Evolutionary conservation across 2,329 filamentous ascomycete species (phyloP), one percentile per base, ranked within the genome.

Genomic region (Cercospora zeae-maydis): DNA sequence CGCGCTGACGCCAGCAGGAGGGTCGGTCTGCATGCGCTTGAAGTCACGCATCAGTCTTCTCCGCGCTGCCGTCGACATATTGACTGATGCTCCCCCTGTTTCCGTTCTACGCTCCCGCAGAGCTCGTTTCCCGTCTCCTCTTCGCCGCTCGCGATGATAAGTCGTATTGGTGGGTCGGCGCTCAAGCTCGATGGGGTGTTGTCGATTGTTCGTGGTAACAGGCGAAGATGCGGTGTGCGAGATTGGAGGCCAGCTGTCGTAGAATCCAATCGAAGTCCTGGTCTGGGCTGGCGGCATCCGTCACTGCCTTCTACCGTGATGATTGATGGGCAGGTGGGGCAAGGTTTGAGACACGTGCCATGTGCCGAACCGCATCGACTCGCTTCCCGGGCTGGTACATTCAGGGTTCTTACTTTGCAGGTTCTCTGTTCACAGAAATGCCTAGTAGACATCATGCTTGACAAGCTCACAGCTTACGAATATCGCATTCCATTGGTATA

Each of bases 21-120:
- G 95, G 75, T 99, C 95, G 51, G 93, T 98, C 81, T 99, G 95
- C 93, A 99, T 99, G 79, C 95, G 92, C 93, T 98, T 98, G 86
- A 98, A 98, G 83, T 98, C 95, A 78, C 95, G 91, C 95, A 99
- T 98, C 78, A 99, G 83, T 76, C 95, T 92, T 76, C 95, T 91
- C 76, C 95, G 90, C 71, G 95, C 95, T 71, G 93, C 90, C 67
- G 95, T 98, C 73, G 93, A 98, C 93, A 91, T 92, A 71, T 69
- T 80, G 75, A 54, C 16, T n/a, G 37, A 31, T 61, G 49, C 36
- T 56, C 34, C 21, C 10, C 14, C 19, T 37, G 34, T 47, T 53
- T 45, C 21, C 52, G 57, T 16, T 14, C 24, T 33, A 34, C 5
- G 31, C 49, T n/a, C 30, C n/a, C 49, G 16, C 16, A 31, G 10